A percentile compares a stretch with the other conserved stretches of the same genome.
Conservation (phyloP, 2,329 filamentous ascomycete genomes). For the Beauveria rudraprayagi region DNA sequence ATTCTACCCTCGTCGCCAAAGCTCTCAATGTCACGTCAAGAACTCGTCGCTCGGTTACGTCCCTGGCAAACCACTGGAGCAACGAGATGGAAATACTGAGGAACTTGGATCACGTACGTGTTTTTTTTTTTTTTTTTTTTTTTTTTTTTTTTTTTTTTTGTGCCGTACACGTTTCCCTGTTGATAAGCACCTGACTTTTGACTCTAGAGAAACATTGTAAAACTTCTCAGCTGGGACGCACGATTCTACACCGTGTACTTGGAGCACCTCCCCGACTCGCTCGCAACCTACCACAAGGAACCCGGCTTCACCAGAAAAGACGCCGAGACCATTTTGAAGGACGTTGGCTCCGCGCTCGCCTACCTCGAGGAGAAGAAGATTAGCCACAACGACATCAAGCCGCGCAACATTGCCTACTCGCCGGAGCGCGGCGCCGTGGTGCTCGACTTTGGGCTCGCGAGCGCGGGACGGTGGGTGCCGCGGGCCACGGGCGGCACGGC, state of each 20-base stretch:
- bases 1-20: conserved; percentile 3
- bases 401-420: conserved; percentile 14
- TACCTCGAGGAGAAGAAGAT: conserved; percentile 8
- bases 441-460: conserved; percentile 12
- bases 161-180: too few species aligned
- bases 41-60: background rate
- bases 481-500: background rate
- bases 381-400: conserved; percentile 16
- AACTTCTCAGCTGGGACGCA: background rate
- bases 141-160: too few species aligned
- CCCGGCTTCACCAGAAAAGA: background rate
- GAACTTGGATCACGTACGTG: background rate
- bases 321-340: background rate
- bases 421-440: conserved; percentile 11
- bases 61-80: background rate
- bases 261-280: background rate
- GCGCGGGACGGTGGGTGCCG: conserved; percentile 24
- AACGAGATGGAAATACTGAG: background rate
- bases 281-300: background rate
- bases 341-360: conserved; percentile 6
- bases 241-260: conserved; percentile 3
- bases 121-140: too few species aligned
- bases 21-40: background rate
- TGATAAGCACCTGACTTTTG: too few species aligned
- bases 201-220: background rate